Evolutionary conservation across 176 grass and related monocot genomes (phyloP).

Genomic region (Stipa capillata): DNA sequence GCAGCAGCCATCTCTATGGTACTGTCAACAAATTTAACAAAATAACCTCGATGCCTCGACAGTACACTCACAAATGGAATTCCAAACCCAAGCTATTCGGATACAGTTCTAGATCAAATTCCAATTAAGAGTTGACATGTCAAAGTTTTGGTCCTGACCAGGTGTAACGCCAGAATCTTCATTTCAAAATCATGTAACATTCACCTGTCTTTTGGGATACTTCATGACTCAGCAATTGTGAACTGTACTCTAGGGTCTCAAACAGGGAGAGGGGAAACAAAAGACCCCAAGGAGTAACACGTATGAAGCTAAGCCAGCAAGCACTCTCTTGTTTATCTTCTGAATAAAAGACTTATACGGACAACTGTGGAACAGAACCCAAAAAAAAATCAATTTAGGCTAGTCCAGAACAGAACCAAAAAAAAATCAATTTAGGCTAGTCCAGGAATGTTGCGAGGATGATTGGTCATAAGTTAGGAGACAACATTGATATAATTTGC

Average conservation of each 20-base stretch:
- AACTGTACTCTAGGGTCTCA: neutral
- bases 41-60: too few relatives aligned
- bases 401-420: neutral
- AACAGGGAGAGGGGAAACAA: neutral
- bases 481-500: neutral
- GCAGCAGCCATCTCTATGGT: conserved; percentile 82
- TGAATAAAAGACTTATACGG: neutral
- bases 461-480: neutral
- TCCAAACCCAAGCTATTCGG: neutral
- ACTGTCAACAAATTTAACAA: conserved; percentile 30
- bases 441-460: neutral
- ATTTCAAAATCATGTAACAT: neutral
- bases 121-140: neutral
- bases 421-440: neutral
- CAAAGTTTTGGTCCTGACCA: neutral
- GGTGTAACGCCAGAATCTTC: neutral
- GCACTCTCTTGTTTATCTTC: neutral
- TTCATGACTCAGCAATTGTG: neutral
- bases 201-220: neutral
- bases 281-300: neutral
- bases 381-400: neutral
- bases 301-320: conserved; percentile 15
- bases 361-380: neutral
- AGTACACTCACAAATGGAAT: neutral
- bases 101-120: neutral